Conservation (phyloP, 1,139 yeast species). For the Debaryomyces udenii region DNA sequence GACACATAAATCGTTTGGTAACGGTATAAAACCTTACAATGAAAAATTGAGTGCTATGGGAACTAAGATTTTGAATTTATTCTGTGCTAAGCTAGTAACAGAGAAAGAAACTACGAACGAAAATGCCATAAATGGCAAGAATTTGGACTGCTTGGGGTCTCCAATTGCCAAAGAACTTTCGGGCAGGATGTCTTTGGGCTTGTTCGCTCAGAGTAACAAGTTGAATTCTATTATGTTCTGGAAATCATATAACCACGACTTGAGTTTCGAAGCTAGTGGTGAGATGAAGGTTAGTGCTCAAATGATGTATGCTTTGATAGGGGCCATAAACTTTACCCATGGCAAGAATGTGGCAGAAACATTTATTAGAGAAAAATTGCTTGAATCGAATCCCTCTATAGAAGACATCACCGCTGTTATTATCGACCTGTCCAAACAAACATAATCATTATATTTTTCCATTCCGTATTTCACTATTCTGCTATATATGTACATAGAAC, state of each 20-base stretch:
- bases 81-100: conserved; percentile 56
- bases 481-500: conserved; percentile 14
- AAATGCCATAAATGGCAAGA: conserved; percentile 53
- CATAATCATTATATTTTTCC: conserved; percentile 1
- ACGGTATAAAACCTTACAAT: conserved; percentile 85
- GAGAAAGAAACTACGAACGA: conserved; percentile 29
- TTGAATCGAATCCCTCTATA: conserved; percentile 14
- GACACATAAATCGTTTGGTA: conserved; percentile 93
- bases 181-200: conserved; percentile 53
- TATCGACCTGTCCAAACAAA: conserved; percentile 11
- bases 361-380: conserved; percentile 55
- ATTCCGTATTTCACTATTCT: background rate
- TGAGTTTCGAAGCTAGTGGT: conserved; percentile 57
- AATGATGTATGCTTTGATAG: conserved; percentile 73
- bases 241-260: conserved; percentile 60
- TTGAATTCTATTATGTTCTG: conserved; percentile 69
- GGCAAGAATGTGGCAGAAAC: conserved; percentile 63
- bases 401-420: conserved; percentile 16
- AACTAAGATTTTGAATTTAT: conserved; percentile 66
- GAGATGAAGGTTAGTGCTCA: conserved; percentile 64
- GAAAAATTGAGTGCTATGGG: conserved; percentile 83
- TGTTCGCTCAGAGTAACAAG: conserved; percentile 52
- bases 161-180: conserved; percentile 52
- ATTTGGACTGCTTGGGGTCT: conserved; percentile 68
- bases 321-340: conserved; percentile 72